phyloP scores from a whole-genome alignment of 2,329 filamentous ascomycete species.

The Colletotrichum siamense region DNA sequence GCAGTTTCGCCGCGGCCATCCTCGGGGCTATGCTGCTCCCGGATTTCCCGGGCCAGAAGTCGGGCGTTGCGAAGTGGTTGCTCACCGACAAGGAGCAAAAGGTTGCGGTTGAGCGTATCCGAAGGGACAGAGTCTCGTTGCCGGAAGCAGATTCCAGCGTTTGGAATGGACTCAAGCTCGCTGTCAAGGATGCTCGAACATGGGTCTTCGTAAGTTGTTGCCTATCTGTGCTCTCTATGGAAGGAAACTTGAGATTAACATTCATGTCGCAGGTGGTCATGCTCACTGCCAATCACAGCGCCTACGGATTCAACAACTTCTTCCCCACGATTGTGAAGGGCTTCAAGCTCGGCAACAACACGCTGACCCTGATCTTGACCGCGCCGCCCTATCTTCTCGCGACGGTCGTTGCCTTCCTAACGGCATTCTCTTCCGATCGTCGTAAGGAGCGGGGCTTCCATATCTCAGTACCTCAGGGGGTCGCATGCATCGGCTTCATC shows the following conservation, averaged over 20 bases:
- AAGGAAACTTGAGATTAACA: not conserved
- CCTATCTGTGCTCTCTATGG: not conserved
- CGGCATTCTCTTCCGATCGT: constrained; percentile 22
- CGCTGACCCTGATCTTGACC: constrained; percentile 33
- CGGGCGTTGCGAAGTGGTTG: not conserved
- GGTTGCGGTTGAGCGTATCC: constrained; percentile 19
- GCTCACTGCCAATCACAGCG: constrained; percentile 25
- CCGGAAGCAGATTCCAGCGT: constrained; percentile 11
- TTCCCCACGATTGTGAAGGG: constrained; percentile 38
- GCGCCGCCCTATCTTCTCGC: constrained; percentile 29
- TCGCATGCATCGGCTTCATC: constrained; percentile 63
- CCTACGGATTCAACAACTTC: constrained; percentile 29
- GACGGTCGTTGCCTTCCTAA: constrained; percentile 14
- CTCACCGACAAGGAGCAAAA: not conserved
- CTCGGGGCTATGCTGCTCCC: not conserved
- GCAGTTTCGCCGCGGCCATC: not conserved
- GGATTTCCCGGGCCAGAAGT: constrained; percentile 9
- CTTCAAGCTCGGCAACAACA: constrained; percentile 24
- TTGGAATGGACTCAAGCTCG: constrained; percentile 24
- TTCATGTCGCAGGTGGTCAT: not conserved
- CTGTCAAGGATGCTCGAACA: constrained; percentile 25
- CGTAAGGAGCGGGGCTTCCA: constrained; percentile 25
- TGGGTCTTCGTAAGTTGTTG: constrained; percentile 26
- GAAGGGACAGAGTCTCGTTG: constrained; percentile 26
- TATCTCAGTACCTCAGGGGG: constrained; percentile 22